Evolutionary conservation across 805 yeast species (phyloP).

Genomic region (Starmerella ratchasimensis): DNA sequence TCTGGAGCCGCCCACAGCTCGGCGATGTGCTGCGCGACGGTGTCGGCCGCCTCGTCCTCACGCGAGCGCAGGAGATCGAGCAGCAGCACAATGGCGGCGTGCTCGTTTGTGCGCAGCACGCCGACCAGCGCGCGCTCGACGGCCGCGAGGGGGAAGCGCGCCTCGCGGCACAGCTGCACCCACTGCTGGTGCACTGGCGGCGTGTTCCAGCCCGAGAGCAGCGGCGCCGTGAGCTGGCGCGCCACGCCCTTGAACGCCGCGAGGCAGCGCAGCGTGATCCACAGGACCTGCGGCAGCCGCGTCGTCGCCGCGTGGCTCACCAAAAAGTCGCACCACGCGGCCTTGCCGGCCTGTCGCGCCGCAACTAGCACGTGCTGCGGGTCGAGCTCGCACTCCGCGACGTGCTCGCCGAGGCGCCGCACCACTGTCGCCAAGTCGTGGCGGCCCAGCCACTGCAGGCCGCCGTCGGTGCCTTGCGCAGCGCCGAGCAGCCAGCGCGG

Average conservation of each 20-base stretch:
- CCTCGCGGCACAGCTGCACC: slow-evolving; percentile 10
- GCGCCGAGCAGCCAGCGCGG: slow-evolving; percentile 5
- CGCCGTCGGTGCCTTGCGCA: slow-evolving; percentile 1
- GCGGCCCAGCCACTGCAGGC: slow-evolving; percentile 41
- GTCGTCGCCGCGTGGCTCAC: slow-evolving; percentile 24
- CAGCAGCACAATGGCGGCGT: slow-evolving; percentile 49
- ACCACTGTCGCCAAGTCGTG: slow-evolving; percentile 44
- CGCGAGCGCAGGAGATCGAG: slow-evolving; percentile 33
- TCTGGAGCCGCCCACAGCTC: slow-evolving; percentile 35
- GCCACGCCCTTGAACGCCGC: slow-evolving; percentile 28
- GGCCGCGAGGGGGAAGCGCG: slow-evolving; percentile 32
- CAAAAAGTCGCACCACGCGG: slow-evolving; percentile 22
- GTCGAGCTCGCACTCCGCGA: slow-evolving; percentile 38
- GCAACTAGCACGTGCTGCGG: slow-evolving; percentile 32
- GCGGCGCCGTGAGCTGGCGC: slow-evolving; percentile 30
- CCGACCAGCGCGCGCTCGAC: slow-evolving; percentile 48
- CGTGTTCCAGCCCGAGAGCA: slow-evolving; percentile 34
- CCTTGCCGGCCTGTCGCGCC: slow-evolving; percentile 24
- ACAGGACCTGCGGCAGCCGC: slow-evolving; percentile 44
- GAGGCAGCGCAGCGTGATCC: slow-evolving; percentile 36
- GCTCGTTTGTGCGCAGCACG: slow-evolving; percentile 51
- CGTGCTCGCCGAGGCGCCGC: slow-evolving; percentile 27
- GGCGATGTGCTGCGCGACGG: slow-evolving; percentile 35
- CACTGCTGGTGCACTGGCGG: slow-evolving; percentile 16
- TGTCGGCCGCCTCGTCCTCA: slow-evolving; percentile 30